phyloP scores from a whole-genome alignment of 495 filamentous ascomycete species.

The Aspergillus heteromorphus region DNA sequence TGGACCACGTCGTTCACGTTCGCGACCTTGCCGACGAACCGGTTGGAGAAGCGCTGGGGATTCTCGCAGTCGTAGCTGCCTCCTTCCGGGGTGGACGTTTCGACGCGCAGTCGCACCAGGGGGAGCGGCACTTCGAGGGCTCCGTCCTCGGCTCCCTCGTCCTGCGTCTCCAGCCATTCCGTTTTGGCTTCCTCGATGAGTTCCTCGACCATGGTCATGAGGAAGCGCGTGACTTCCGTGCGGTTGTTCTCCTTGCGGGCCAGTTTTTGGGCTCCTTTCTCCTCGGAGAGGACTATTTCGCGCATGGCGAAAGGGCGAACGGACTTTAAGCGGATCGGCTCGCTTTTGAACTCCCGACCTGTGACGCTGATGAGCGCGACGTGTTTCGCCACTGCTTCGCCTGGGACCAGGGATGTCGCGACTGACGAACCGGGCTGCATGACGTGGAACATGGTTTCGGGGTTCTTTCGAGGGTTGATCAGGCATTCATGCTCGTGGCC shows the following conservation, averaged over 20 bases:
- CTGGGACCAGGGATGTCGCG: conserved; percentile 83
- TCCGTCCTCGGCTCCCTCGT: conserved; percentile 51
- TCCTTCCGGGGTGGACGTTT: conserved; percentile 82
- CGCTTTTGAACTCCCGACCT: conserved; percentile 73
- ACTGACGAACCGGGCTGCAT: conserved; percentile 98
- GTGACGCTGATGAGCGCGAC: conserved; percentile 80
- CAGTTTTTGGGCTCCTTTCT: conserved; percentile 69
- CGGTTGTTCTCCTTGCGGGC: conserved; percentile 78
- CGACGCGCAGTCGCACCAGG: conserved; percentile 82
- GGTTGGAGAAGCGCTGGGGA: conserved; percentile 92
- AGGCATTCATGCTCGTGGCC: conserved; percentile 97
- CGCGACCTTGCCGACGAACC: conserved; percentile 83
- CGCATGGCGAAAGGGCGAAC: conserved; percentile 87
- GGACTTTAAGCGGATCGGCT: conserved; percentile 77
- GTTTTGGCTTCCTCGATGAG: conserved; percentile 80
- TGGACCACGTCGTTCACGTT: conserved; percentile 92
- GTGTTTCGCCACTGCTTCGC: conserved; percentile 89
- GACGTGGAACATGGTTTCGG: conserved; percentile 85
- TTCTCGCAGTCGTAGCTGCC: conserved; percentile 89
- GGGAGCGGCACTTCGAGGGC: conserved; percentile 61
- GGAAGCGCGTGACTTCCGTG: conserved; percentile 66
- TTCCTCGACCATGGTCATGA: conserved; percentile 72
- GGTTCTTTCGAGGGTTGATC: conserved; percentile 75
- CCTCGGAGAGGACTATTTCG: conserved; percentile 73
- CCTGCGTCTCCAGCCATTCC: conserved; percentile 72